Evolutionary conservation across 1,284 basidiomycete species (phyloP).

Genomic region (Papiliotrema fonsecae): DNA sequence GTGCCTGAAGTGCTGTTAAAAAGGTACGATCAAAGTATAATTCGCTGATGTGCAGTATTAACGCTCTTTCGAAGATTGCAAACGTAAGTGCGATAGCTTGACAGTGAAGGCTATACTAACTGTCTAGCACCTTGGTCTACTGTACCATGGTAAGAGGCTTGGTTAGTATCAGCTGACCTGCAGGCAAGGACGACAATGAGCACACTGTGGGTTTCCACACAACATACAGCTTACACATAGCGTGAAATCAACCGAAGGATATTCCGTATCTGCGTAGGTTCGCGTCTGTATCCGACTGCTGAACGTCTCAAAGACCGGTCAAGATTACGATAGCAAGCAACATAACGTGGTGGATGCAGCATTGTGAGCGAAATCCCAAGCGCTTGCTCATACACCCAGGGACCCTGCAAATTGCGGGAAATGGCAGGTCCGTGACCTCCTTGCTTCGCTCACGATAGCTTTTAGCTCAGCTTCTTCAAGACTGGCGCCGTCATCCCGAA

Average conservation of each 20-base stretch:
- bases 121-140: slow-evolving; percentile 39
- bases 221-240: slow-evolving; percentile 6
- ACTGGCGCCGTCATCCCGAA: slow-evolving; percentile 47
- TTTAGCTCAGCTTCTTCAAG: slow-evolving; percentile 42
- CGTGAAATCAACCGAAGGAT: slow-evolving; percentile 27
- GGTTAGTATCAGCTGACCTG: neutral
- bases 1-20: slow-evolving; percentile 26
- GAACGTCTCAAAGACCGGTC: slow-evolving; percentile 19
- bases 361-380: slow-evolving; percentile 18
- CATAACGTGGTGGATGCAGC: slow-evolving; percentile 27
- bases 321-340: slow-evolving; percentile 20
- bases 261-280: slow-evolving; percentile 39
- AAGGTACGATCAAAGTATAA: slow-evolving; percentile 26
- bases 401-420: slow-evolving; percentile 51
- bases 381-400: neutral
- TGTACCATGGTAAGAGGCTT: slow-evolving; percentile 29
- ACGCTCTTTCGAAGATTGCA: slow-evolving; percentile 37
- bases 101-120: neutral
- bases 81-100: slow-evolving; percentile 28
- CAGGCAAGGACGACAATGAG: slow-evolving; percentile 29
- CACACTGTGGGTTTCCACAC: slow-evolving; percentile 19
- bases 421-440: slow-evolving; percentile 42
- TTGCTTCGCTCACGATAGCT: slow-evolving; percentile 30
- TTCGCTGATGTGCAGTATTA: slow-evolving; percentile 25
- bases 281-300: neutral